Evolutionary conservation across 2,329 filamentous ascomycete species (phyloP).

Genomic region (Alternaria novae-zelandiae): DNA sequence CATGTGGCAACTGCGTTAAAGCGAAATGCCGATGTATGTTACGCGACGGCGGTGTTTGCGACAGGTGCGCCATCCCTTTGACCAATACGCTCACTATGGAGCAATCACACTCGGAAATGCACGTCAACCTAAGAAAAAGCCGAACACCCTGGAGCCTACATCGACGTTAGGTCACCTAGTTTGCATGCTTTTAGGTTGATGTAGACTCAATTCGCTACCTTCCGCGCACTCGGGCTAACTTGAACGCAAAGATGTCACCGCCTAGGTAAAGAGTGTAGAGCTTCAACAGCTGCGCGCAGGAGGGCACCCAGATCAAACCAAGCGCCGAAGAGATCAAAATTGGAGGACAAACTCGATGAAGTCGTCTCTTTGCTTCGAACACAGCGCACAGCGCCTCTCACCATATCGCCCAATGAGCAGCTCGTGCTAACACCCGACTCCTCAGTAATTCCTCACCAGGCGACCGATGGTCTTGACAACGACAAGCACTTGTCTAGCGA

Average conservation of each 20-base stretch:
- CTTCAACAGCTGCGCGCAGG: conserved; percentile 16
- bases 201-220: neutral
- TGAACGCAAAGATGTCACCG: conserved; percentile 19
- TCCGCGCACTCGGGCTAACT: neutral
- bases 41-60: conserved; percentile 21
- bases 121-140: no score
- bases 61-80: conserved; percentile 22
- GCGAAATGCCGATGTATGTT: conserved; percentile 36
- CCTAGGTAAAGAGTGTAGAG: conserved; percentile 20
- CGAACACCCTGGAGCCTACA: neutral
- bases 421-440: conserved; percentile 16
- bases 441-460: neutral
- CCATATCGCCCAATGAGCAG: neutral
- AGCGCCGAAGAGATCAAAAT: conserved; percentile 16
- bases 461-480: neutral
- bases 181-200: neutral
- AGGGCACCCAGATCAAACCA: conserved; percentile 3
- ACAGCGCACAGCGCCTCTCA: conserved; percentile 5
- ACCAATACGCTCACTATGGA: neutral
- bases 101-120: no score
- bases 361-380: conserved; percentile 37
- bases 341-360: conserved; percentile 43
- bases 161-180: neutral
- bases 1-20: conserved; percentile 32
- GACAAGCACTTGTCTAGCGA: conserved; percentile 8